phyloP scores from a whole-genome alignment of 768 basidiomycete species.

The Neoboletus brunneissimus region DNA sequence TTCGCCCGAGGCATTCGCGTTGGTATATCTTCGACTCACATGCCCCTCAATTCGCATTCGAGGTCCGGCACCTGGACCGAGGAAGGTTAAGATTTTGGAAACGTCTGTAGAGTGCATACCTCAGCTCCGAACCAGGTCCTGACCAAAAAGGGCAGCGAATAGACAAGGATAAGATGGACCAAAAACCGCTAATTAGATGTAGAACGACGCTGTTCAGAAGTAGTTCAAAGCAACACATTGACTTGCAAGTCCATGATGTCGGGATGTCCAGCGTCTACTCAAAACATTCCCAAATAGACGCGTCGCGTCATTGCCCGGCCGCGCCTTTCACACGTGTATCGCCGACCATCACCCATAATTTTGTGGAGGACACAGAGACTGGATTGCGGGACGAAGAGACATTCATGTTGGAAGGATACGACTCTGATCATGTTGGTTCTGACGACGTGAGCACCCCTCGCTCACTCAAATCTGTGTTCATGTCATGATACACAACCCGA shows the following conservation, averaged over 20 bases:
- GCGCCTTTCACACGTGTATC: neutral
- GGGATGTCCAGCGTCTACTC: no score
- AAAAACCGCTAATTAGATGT: neutral
- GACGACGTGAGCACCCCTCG: conserved; percentile 24
- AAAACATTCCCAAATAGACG: conserved; percentile 17
- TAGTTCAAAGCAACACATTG: neutral
- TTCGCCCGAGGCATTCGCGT: no score
- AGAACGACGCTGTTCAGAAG: neutral
- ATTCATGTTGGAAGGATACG: conserved; percentile 15
- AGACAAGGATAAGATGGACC: neutral
- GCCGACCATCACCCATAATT: neutral
- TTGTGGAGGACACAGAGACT: neutral
- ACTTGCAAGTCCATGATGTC: no score
- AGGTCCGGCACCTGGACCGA: no score
- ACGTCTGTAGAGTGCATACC: neutral
- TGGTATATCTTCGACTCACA: no score
- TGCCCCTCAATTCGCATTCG: neutral
- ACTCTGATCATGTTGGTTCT: conserved; percentile 23
- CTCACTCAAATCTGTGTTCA: neutral
- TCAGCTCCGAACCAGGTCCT: neutral
- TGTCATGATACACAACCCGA: neutral
- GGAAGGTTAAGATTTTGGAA: no score
- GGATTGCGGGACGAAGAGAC: neutral
- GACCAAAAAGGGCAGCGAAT: neutral
- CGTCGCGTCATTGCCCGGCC: conserved; percentile 6